phyloP scores from a whole-genome alignment of 306 rosid genomes.

The Hylodesmum podocarpum region DNA sequence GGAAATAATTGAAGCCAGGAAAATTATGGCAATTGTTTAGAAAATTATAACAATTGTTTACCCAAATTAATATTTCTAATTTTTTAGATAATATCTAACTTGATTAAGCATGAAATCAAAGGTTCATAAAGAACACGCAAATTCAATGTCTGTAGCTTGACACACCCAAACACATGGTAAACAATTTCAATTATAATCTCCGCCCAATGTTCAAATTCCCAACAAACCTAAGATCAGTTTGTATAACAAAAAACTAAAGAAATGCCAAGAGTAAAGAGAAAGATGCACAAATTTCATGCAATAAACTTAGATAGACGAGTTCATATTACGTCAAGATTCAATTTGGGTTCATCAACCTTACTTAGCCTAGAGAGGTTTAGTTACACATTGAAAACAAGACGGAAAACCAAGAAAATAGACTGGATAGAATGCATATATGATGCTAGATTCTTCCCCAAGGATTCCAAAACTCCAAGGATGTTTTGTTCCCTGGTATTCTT shows the following conservation, averaged over 20 bases:
- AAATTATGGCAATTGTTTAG: neutral
- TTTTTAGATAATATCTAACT: neutral
- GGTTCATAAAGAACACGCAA: neutral
- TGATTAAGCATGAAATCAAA: neutral
- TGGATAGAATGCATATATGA: neutral
- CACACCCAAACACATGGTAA: neutral
- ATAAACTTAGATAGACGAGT: neutral
- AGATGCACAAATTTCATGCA: neutral
- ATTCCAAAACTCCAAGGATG: neutral
- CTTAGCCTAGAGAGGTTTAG: neutral
- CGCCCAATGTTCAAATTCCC: neutral
- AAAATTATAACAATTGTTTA: neutral
- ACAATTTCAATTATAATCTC: neutral
- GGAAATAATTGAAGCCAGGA: neutral
- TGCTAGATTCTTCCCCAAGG: neutral
- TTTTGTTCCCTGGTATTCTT: neutral
- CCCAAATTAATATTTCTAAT: neutral
- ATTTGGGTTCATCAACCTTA: neutral
- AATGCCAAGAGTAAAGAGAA: neutral
- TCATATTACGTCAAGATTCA: neutral
- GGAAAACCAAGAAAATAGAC: neutral
- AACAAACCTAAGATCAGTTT: neutral
- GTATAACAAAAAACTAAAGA: neutral
- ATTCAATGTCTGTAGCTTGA: neutral
- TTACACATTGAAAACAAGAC: neutral